Evolutionary conservation across 305 asterid genomes (phyloP).

Genomic region (Solanum chacoense): DNA sequence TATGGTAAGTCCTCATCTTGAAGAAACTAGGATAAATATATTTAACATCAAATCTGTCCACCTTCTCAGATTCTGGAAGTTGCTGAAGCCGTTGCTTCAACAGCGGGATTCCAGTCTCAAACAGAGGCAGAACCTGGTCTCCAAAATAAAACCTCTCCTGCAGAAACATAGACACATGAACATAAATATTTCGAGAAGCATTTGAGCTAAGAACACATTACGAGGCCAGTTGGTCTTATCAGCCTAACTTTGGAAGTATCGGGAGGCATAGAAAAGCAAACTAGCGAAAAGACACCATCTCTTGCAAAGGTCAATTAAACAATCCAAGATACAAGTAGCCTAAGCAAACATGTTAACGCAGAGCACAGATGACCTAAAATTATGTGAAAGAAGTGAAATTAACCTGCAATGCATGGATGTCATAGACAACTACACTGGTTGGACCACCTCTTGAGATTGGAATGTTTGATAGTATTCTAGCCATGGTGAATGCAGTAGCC

Average conservation of each 20-base stretch:
- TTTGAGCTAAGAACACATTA: not conserved
- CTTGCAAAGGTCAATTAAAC: not conserved
- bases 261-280: not conserved
- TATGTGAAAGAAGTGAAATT: not conserved
- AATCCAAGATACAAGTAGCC: not conserved
- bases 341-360: not conserved
- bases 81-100: slow-evolving; percentile 78
- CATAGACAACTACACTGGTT: slow-evolving; percentile 86
- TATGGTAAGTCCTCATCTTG: not conserved
- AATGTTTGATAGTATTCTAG: slow-evolving; percentile 83
- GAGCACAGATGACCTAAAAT: not conserved
- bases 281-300: not conserved
- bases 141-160: slow-evolving; percentile 98
- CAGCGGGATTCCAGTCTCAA: slow-evolving; percentile 91
- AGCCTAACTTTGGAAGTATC: not conserved
- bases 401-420: slow-evolving; percentile 96
- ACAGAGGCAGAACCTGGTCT: slow-evolving; percentile 81
- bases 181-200: not conserved
- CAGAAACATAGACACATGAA: not conserved
- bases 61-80: slow-evolving; percentile 72
- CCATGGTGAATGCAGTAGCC: slow-evolving; percentile 98
- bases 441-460: slow-evolving; percentile 98
- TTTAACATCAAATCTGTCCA: slow-evolving; percentile 8
- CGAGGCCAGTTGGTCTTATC: not conserved
- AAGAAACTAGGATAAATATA: not conserved